These are phyloP conservation scores for Berberis thunbergii DNA, from an alignment of 164 flowering plant genomes.

Conservation along the genomic window DNA sequence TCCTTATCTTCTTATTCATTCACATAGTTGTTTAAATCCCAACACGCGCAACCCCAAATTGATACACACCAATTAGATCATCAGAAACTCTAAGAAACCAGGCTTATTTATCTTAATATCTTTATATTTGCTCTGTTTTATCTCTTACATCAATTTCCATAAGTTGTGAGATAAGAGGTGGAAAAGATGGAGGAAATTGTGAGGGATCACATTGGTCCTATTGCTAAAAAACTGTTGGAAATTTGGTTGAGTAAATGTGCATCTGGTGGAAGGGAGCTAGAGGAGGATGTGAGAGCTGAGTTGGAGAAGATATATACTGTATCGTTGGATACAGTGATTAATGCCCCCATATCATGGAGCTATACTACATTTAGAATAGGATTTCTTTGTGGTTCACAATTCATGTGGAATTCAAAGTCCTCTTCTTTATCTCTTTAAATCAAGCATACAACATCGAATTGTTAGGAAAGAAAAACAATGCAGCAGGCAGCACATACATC, in stretches of 20 bases:
- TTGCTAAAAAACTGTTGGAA: constrained; percentile 36
- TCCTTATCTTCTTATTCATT: too few species aligned
- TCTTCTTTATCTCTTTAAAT: too few species aligned
- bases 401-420: too few species aligned
- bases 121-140: constrained; percentile 39
- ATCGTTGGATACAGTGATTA: too few species aligned
- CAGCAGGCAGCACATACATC: too few species aligned
- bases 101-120: constrained; percentile 47
- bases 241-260: constrained; percentile 58
- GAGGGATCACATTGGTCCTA: constrained; percentile 20
- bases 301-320: constrained; percentile 44
- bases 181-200: constrained; percentile 45
- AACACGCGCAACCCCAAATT: neutral
- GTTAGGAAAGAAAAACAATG: too few species aligned
- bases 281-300: constrained; percentile 30
- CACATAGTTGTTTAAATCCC: too few species aligned
- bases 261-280: constrained; percentile 28
- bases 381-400: too few species aligned
- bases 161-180: constrained; percentile 23
- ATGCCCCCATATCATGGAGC: too few species aligned
- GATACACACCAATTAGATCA: constrained; percentile 43
- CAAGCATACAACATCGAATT: too few species aligned
- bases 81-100: constrained; percentile 34
- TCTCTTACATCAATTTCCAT: constrained; percentile 61
- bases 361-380: too few species aligned